phyloP scores from a whole-genome alignment of 169 alveolate genomes.

The Plasmodium vivax region DNA sequence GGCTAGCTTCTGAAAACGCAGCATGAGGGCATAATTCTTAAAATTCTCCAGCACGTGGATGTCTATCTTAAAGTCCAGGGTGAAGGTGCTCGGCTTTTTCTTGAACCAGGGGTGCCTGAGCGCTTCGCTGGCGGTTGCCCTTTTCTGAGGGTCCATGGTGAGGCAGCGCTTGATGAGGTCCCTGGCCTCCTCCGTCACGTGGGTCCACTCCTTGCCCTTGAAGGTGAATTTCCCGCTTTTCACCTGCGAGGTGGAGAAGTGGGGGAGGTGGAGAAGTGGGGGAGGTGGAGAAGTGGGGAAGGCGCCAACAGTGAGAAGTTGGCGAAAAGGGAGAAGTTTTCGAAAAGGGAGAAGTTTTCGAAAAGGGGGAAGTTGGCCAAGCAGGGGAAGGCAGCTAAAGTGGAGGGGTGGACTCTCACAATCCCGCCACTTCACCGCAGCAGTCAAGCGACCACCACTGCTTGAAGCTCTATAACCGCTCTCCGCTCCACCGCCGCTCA shows the following conservation, averaged over 20 bases:
- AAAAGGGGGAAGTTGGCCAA: too few relatives aligned
- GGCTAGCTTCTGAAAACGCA: constrained; percentile 78
- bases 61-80: constrained; percentile 43
- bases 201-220: constrained; percentile 90
- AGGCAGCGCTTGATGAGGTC: constrained; percentile 89
- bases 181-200: constrained; percentile 90
- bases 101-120: constrained; percentile 90
- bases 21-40: constrained; percentile 43
- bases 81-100: constrained; percentile 29
- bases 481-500: too few relatives aligned
- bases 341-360: too few relatives aligned
- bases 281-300: background rate
- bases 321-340: too few relatives aligned
- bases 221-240: constrained; percentile 87
- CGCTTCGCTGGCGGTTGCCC: constrained; percentile 89
- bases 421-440: background rate
- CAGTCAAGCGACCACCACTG: too few relatives aligned
- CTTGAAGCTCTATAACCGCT: too few relatives aligned
- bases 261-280: background rate
- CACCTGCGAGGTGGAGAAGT: constrained; percentile 69
- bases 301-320: background rate
- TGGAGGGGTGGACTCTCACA: background rate
- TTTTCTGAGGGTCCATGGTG: constrained; percentile 87
- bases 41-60: constrained; percentile 65
- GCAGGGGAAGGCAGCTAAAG: background rate